phyloP scores from a whole-genome alignment of 371 early-diverging fungal species.

The Rhizopus delemar region DNA sequence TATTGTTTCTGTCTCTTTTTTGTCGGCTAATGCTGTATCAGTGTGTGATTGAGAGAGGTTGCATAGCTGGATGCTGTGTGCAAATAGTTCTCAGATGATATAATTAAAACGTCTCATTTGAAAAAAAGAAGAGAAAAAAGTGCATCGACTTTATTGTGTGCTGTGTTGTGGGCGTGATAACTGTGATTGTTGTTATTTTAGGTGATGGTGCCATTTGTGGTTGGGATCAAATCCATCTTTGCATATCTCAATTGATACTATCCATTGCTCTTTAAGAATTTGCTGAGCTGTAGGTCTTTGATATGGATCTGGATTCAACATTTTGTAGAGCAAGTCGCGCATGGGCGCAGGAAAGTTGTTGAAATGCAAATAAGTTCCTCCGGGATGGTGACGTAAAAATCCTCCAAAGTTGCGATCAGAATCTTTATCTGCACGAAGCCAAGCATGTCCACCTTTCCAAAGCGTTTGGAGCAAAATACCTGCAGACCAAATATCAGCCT shows the following conservation, averaged over 20 bases:
- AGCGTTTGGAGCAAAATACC: constrained; percentile 80
- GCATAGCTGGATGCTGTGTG: too few species aligned
- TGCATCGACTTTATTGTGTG: too few species aligned
- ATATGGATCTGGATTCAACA: constrained; percentile 79
- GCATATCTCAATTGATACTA: constrained; percentile 60
- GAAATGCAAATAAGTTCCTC: constrained; percentile 62
- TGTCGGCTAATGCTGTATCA: not conserved
- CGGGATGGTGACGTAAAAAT: constrained; percentile 54
- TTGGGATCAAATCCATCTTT: constrained; percentile 23
- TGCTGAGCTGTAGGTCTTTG: constrained; percentile 65
- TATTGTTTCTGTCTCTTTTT: not conserved
- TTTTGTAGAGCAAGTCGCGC: constrained; percentile 64
- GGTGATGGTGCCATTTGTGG: constrained; percentile 23
- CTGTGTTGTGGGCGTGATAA: too few species aligned
- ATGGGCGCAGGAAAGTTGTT: constrained; percentile 54
- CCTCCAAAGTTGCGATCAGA: constrained; percentile 67
- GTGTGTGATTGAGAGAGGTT: too few species aligned
- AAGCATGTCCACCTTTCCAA: constrained; percentile 74
- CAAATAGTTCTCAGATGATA: too few species aligned
- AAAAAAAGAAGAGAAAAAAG: too few species aligned
- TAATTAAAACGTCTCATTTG: too few species aligned
- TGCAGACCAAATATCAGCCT: constrained; percentile 78
- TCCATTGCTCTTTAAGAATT: constrained; percentile 65
- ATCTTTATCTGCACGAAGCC: constrained; percentile 61
- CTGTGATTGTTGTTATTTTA: not conserved